Evolutionary conservation across 2,329 filamentous ascomycete species (phyloP).

Genomic region (Fusarium torulosum): DNA sequence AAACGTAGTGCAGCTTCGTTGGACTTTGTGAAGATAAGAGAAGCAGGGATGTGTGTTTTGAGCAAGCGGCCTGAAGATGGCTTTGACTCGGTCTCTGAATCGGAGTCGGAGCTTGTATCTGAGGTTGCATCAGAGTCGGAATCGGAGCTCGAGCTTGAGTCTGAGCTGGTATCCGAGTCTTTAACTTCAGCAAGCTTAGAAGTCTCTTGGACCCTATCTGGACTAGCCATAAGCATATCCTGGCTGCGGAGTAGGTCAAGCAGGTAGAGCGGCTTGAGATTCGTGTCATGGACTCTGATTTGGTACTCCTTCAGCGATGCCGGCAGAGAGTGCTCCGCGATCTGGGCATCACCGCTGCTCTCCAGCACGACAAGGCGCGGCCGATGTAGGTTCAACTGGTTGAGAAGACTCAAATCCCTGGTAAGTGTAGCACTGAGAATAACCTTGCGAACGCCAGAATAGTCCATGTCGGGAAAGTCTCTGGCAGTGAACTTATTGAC

Average conservation of each 20-base stretch:
- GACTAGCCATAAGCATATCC: slow-evolving; percentile 56
- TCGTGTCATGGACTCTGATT: slow-evolving; percentile 75
- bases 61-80: slow-evolving; percentile 26
- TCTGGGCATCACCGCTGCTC: slow-evolving; percentile 60
- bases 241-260: slow-evolving; percentile 76
- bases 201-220: slow-evolving; percentile 19
- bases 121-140: slow-evolving; percentile 48
- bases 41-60: slow-evolving; percentile 56
- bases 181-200: slow-evolving; percentile 51
- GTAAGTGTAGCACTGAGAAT: slow-evolving; percentile 95
- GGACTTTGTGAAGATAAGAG: slow-evolving; percentile 90
- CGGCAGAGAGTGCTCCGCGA: slow-evolving; percentile 69
- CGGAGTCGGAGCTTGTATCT: slow-evolving; percentile 48
- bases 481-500: slow-evolving; percentile 62
- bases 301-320: slow-evolving; percentile 72
- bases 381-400: slow-evolving; percentile 76
- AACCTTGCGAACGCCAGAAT: slow-evolving; percentile 77
- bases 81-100: slow-evolving; percentile 48
- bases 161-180: slow-evolving; percentile 51
- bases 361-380: slow-evolving; percentile 84
- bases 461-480: slow-evolving; percentile 66
- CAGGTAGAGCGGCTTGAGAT: slow-evolving; percentile 86
- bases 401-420: slow-evolving; percentile 83
- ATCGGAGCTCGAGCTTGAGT: slow-evolving; percentile 46
- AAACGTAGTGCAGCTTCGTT: slow-evolving; percentile 90